These are phyloP conservation scores for Colletotrichum truncatum DNA, from an alignment of 2,329 filamentous ascomycete species.

Conservation along the genomic window DNA sequence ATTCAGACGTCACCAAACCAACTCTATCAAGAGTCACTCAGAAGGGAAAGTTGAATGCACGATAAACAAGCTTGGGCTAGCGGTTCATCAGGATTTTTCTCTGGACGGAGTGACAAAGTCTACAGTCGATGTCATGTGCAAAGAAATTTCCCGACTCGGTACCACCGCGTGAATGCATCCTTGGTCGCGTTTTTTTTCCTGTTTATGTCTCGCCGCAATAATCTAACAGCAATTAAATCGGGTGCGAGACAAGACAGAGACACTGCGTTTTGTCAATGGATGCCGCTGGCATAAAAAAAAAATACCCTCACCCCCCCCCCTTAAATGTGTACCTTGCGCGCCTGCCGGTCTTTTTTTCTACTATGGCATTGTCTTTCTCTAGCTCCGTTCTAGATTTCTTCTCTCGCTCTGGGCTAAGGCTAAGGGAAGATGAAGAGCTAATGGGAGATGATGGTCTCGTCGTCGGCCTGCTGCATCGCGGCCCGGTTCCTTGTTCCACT, in stretches of 20 bases:
- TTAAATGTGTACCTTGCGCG: too few relatives aligned
- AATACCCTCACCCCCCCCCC: too few relatives aligned
- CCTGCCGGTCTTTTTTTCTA: background rate
- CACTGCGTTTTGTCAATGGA: slow-evolving; percentile 3
- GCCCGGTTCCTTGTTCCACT: too few relatives aligned
- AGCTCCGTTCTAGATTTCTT: background rate
- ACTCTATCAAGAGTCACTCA: background rate
- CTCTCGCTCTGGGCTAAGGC: background rate
- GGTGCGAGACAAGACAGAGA: background rate
- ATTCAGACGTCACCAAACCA: background rate
- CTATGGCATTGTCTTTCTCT: background rate
- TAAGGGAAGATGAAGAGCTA: too few relatives aligned
- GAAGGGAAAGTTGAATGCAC: background rate
- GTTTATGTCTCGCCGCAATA: background rate
- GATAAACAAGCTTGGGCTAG: slow-evolving; percentile 9
- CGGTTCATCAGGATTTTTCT: background rate
- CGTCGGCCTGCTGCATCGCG: background rate
- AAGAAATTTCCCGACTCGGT: background rate
- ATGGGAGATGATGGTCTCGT: background rate
- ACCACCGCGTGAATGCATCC: background rate
- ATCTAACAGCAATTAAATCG: background rate
- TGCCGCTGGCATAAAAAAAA: background rate
- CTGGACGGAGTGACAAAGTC: background rate
- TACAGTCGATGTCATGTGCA: background rate
- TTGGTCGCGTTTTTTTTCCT: background rate